Evolutionary conservation across 2,329 filamentous ascomycete genomes (phyloP), one percentile per base, ranked within the genome.

Genomic region (Colletotrichum scovillei): DNA sequence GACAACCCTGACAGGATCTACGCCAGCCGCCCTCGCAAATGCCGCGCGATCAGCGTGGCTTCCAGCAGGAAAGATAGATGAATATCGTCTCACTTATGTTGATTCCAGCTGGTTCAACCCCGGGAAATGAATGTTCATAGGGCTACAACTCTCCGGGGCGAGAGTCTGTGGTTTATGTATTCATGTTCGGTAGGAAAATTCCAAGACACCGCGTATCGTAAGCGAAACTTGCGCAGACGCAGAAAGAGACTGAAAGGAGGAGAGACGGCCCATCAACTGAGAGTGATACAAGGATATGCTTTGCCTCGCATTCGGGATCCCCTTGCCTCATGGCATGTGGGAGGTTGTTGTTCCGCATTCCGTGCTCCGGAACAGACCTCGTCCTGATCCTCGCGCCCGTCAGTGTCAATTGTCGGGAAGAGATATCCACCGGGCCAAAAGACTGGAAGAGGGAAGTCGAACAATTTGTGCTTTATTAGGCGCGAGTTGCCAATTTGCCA

Each of bases 31-130:
- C 35, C 32, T 70, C 55, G 67, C 46, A 71, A 65, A 62, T 71
- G 67, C 67, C 60, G 62, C 42, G 19, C 62, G 67, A 71, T 73
- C 71, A 52, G 35, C 62, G 22, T 14, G 32, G n/a, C 46, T 32
- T 26, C 4, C 42, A 42, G 19, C 59, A 55, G 46, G 70, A 46
- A n/a, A 24, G 19, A 30, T 71, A 62, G 24, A 62, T 62, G 24
- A 42, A 38, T 7, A 11, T 22, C 38, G 67, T 73, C 70, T 73
- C 71, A 73, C 24, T 30, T 71, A 65, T 60, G 56, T 35, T 66
- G 67, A 14, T 9, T 30, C 4, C 7, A 30, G 63, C 53, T 26
- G 19, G n/a, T 32, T 24, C 5, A n/a, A 24, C 16, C 53, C 63
- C 30, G 35, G 32, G n/a, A 26, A 22, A 24, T 42, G 16, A 55